Conservation (phyloP, 208 protist genomes). For the Crithidia expoeki region DNA sequence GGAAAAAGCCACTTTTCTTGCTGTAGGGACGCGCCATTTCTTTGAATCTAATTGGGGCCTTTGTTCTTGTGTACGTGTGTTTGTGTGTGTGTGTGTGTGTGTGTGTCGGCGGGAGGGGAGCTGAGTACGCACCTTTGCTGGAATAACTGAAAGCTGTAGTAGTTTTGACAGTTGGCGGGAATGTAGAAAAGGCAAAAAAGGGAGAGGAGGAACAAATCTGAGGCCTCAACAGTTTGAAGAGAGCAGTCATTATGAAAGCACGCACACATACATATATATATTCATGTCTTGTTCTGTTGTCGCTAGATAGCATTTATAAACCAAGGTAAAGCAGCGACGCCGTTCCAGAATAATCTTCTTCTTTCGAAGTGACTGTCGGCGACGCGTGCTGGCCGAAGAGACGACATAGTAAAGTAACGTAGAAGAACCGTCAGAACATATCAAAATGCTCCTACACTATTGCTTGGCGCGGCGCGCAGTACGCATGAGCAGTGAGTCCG, state of each 20-base stretch:
- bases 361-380: neutral
- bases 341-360: no score
- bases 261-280: no score
- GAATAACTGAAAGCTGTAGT: neutral
- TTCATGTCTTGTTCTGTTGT: no score
- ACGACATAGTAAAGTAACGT: neutral
- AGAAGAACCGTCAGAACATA: neutral
- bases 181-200: neutral
- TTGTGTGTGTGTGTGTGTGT: neutral
- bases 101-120: no score
- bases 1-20: constrained; percentile 35
- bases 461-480: constrained; percentile 32
- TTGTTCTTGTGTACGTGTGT: neutral
- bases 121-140: neutral
- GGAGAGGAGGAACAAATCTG: neutral
- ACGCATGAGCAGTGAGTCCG: constrained; percentile 38
- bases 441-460: neutral
- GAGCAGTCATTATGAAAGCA: no score
- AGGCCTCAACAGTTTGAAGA: no score
- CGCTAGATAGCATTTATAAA: no score
- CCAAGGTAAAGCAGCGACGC: no score
- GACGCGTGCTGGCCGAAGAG: neutral
- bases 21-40: constrained; percentile 77
- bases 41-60: neutral
- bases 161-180: no score